These are phyloP conservation scores for Hemerocallis citrina DNA, from an alignment of 106 monocot genomes.

Conservation along the genomic window DNA sequence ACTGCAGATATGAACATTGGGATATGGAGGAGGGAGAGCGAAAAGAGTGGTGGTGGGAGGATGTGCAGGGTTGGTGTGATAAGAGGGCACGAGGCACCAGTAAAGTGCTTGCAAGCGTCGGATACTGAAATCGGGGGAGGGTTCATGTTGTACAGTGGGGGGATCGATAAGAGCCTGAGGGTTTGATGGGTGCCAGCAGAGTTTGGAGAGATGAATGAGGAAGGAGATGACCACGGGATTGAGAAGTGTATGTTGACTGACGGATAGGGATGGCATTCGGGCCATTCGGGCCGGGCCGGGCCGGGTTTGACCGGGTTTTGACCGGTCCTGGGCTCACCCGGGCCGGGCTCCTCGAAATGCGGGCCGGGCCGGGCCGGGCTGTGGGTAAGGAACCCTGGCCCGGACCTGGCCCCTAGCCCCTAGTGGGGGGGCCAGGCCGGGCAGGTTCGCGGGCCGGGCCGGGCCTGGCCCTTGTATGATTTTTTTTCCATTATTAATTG, in stretches of 20 bases:
- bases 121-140: not conserved
- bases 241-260: constrained; percentile 1
- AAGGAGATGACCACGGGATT: not conserved
- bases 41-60: constrained; percentile 17
- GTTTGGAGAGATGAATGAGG: not conserved
- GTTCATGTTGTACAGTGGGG: constrained; percentile 63
- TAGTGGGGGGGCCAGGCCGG: too few relatives aligned
- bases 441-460: too few relatives aligned
- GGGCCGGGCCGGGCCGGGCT: too few relatives aligned
- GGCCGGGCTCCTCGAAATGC: too few relatives aligned
- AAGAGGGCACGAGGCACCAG: constrained; percentile 57
- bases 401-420: too few relatives aligned
- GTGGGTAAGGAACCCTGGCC: too few relatives aligned
- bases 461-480: too few relatives aligned
- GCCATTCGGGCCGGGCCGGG: too few relatives aligned
- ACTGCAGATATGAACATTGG: constrained; percentile 57
- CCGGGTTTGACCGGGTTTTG: too few relatives aligned
- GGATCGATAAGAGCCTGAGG: constrained; percentile 67
- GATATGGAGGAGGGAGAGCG: constrained; percentile 35
- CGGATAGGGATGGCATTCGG: too few relatives aligned
- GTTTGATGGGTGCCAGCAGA: constrained; percentile 77
- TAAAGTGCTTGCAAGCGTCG: constrained; percentile 63
- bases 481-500: too few relatives aligned
- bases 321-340: too few relatives aligned
- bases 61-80: constrained; percentile 26